Evolutionary conservation across 768 basidiomycete genomes (phyloP).

Genomic region (Serendipita vermifera): DNA sequence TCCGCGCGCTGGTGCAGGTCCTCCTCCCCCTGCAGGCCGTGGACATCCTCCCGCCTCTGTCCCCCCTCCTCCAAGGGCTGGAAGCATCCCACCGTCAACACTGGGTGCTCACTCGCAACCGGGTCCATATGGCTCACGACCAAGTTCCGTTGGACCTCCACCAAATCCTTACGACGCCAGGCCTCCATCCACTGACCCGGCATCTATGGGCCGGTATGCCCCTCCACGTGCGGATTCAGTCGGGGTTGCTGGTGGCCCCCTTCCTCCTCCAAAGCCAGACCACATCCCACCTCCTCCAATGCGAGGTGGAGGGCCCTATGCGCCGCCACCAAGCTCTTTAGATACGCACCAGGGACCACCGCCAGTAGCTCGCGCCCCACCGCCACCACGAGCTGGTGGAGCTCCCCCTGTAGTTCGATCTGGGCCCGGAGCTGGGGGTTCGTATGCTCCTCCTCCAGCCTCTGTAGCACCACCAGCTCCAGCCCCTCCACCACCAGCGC

Average conservation of each 20-base stretch:
- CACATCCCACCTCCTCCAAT: conserved; percentile 12
- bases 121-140: conserved; percentile 1
- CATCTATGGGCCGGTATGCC: not conserved
- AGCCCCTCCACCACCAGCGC: conserved; percentile 18
- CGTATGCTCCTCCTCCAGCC: conserved; percentile 20
- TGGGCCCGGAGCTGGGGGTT: conserved; percentile 15
- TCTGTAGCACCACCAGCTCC: conserved; percentile 12
- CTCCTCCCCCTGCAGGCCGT: conserved; percentile 23
- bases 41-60: conserved; percentile 23
- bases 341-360: conserved; percentile 9
- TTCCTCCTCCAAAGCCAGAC: conserved; percentile 14
- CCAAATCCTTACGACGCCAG: conserved; percentile 9
- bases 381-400: conserved; percentile 18
- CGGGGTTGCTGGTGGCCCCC: conserved; percentile 2
- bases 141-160: not conserved
- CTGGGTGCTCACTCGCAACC: not conserved
- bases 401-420: conserved; percentile 11
- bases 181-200: conserved; percentile 6
- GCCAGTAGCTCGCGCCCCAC: conserved; percentile 21
- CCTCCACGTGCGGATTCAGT: not conserved
- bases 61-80: conserved; percentile 20
- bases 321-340: conserved; percentile 17
- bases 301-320: conserved; percentile 20
- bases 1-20: conserved; percentile 31
- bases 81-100: conserved; percentile 7